Conservation (phyloP, 2,329 filamentous ascomycete species). For the Teratosphaeria epicoccoides region DNA sequence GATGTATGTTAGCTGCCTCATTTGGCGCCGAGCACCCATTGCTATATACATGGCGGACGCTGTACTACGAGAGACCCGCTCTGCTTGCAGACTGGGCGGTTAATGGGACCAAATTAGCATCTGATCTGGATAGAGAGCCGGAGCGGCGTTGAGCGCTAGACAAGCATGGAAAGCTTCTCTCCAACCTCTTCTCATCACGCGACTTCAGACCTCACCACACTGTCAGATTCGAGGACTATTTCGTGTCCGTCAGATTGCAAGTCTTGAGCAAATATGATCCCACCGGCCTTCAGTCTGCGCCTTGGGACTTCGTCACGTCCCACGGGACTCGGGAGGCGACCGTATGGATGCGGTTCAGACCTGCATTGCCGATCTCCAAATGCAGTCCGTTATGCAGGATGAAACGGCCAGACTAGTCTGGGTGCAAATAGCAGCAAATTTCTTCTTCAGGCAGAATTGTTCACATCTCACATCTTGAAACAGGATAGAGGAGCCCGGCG, state of each 20-base stretch:
- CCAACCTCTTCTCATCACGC: not conserved
- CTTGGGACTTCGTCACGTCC: not conserved
- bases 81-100: slow-evolving; percentile 2
- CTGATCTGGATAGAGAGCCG: not conserved
- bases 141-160: not conserved
- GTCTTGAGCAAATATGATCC: no score
- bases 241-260: not conserved
- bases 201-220: not conserved
- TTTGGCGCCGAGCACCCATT: slow-evolving; percentile 3
- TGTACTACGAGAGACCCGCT: slow-evolving; percentile 10
- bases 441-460: not conserved
- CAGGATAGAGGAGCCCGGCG: slow-evolving; percentile 3
- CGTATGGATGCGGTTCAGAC: not conserved
- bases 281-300: not conserved
- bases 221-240: not conserved
- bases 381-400: no score
- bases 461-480: not conserved
- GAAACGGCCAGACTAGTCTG: not conserved
- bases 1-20: not conserved
- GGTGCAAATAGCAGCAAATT: not conserved
- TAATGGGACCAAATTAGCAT: slow-evolving; percentile 1
- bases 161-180: not conserved
- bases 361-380: not conserved
- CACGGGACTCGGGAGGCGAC: not conserved
- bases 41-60: slow-evolving; percentile 21